These are phyloP conservation scores for Mortierella sp. DNA, from an alignment of 371 early-diverging fungal species.

Conservation along the genomic window DNA sequence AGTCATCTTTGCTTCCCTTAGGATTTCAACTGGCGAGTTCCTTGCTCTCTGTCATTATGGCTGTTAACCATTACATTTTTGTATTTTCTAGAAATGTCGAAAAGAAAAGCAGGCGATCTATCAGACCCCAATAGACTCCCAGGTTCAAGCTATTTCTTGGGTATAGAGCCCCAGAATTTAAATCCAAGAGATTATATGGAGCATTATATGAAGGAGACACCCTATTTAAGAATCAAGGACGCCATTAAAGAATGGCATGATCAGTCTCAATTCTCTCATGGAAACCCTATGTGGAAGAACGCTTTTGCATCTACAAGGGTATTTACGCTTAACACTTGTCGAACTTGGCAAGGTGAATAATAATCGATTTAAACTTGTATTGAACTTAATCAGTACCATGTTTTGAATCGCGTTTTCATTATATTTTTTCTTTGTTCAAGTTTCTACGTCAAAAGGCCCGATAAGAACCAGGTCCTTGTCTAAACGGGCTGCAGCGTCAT, in stretches of 20 bases:
- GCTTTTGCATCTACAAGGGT: background rate
- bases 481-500: background rate
- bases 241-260: too few relatives aligned
- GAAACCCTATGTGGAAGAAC: background rate
- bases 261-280: background rate
- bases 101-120: background rate
- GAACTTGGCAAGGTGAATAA: background rate
- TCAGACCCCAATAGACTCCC: background rate
- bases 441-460: background rate
- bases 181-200: slow-evolving; percentile 1
- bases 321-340: background rate
- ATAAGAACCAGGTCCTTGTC: background rate
- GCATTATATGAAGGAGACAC: background rate
- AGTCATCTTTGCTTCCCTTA: background rate
- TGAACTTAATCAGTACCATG: background rate
- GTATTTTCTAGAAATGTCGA: background rate
- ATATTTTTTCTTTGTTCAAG: background rate
- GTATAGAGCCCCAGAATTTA: background rate
- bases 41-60: background rate
- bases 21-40: slow-evolving; percentile 2
- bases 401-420: background rate
- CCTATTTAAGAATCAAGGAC: too few relatives aligned
- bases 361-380: too few relatives aligned
- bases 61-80: background rate
- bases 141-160: background rate